Evolutionary conservation across 768 basidiomycete species (phyloP).

Genomic region (Inosperma sp.): DNA sequence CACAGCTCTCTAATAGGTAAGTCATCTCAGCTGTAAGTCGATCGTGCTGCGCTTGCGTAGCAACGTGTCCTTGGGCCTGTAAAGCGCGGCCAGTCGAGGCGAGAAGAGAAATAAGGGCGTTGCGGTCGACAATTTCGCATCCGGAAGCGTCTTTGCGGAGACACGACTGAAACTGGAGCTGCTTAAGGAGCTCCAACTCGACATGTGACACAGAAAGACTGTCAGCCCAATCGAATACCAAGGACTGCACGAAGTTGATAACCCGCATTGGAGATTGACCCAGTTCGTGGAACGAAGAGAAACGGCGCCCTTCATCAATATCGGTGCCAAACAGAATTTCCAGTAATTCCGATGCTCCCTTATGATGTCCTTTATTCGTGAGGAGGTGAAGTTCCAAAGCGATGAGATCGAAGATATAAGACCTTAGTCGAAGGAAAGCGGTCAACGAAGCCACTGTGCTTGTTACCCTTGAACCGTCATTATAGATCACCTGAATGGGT

Average conservation of each 20-base stretch:
- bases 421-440: slow-evolving; percentile 77
- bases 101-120: slow-evolving; percentile 67
- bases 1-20: slow-evolving; percentile 80
- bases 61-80: slow-evolving; percentile 62
- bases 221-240: slow-evolving; percentile 89
- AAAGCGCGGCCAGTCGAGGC: slow-evolving; percentile 53
- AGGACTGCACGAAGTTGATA: slow-evolving; percentile 81
- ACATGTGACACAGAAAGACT: slow-evolving; percentile 53
- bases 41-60: slow-evolving; percentile 58
- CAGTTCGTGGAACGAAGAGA: slow-evolving; percentile 62
- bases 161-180: slow-evolving; percentile 67
- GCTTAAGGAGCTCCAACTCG: slow-evolving; percentile 59
- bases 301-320: slow-evolving; percentile 45
- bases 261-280: slow-evolving; percentile 82
- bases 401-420: slow-evolving; percentile 78
- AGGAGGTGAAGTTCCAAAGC: slow-evolving; percentile 87
- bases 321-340: slow-evolving; percentile 77
- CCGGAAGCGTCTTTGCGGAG: slow-evolving; percentile 62
- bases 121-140: slow-evolving; percentile 79
- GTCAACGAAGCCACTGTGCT: slow-evolving; percentile 66
- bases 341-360: slow-evolving; percentile 68
- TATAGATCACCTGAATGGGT: slow-evolving; percentile 59
- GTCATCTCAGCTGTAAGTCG: slow-evolving; percentile 63
- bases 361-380: slow-evolving; percentile 71
- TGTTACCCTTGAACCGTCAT: slow-evolving; percentile 62